Evolutionary conservation across 2,329 filamentous ascomycete species (phyloP), one percentile per base, ranked within the genome.

Genomic region (Curvularia sp.): DNA sequence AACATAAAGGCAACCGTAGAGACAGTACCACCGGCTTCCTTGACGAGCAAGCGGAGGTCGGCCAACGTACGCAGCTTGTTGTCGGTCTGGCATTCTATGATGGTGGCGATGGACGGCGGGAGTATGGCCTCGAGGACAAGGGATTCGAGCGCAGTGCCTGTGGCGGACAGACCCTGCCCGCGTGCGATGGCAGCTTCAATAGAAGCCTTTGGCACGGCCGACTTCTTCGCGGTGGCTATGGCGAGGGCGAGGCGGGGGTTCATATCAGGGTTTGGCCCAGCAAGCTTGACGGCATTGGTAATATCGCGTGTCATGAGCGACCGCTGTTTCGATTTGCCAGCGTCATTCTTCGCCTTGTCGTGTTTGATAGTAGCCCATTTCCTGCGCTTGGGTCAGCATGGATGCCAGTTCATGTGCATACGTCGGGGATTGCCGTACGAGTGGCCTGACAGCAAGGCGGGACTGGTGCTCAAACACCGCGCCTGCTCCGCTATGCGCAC

Each of bases 361-460:
- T 98, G 95, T 74, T 89, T 91, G 79, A 97, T 98, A 72, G 95
- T 96, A 57, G 92, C 93, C 95, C 95, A 99, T 75, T 93, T 90
- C 78, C 89, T 97, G 21, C 19, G 18, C 5, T 8, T 27, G 9
- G 4, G 25, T 61, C 38, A 53, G n/a, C 39, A 47, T 45, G 25
- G 41, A 21, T 3, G 15, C 27, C n/a, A 43, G 32, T 27, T 48
- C 23, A 8, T 18, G 28, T 25, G 2, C 10, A 38, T 19, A 23
- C 13, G 19, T 27, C 25, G 9, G 8, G 39, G 18, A 23, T 25
- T 7, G 21, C 56, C 71, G n/a, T 71, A 74, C 71, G 71, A 74
- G 56, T 77, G 74, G 30, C 74, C 74, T 41, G 74, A 77, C 53
- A 63, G 67, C 15, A 60, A 48, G 19, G 50, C 53, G 30, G 72